Evolutionary conservation across 73 alveolate genomes (phyloP), one percentile per base, ranked within the genome.

Genomic region (Symbiodinium pilosum): DNA sequence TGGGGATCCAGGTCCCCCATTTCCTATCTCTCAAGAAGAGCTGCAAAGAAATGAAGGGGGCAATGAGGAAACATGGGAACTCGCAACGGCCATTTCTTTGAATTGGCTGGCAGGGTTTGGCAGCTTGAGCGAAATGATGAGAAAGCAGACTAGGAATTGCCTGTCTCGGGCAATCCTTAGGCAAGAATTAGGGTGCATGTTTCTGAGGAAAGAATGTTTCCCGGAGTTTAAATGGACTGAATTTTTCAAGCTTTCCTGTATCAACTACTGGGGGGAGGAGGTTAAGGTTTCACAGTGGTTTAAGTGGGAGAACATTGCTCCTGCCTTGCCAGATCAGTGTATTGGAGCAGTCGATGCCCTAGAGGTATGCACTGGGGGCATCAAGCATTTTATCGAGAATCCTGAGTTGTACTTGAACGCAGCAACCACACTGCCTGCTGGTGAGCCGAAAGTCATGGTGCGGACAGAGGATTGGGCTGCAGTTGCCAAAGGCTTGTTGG

Each of bases 181-280:
- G 88, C 38, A 36, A 3, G 64, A 81, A 12, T 43, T 81, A 36
- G 30, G 32, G 32, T 12, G 88, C 34, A 38, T 81, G 41, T 81
- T 43, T 40, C 39, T 4, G 7, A 81, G 41, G 91, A 28, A 40
- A 18, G 69, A 47, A 20, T 11, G 3, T 4, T 28, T 83, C 7
- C 39, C 36, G 16, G 71, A 2, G 11, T 21, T 83, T 26, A 69
- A 83, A 11, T 83, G 91, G 91, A 2, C 9, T 4, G 42, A 12
- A 1, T 86, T 52, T 32, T 54, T 86, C 42, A 51, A 36, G 8
- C 0, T 30, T 16, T 4, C 42, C 11, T 24, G 40, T 0, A 85
- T 85, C 41, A 69, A 44, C 42, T 85, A 85, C 51, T 26, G 68
- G 41, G 94, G 94, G 42, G 94, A 86, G 43, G 94, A 86, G 26